Percentiles rank a stretch among this genome's conserved stretches.
phyloP scores from a whole-genome alignment of 345 rosid species.

The Populus deltoides region DNA sequence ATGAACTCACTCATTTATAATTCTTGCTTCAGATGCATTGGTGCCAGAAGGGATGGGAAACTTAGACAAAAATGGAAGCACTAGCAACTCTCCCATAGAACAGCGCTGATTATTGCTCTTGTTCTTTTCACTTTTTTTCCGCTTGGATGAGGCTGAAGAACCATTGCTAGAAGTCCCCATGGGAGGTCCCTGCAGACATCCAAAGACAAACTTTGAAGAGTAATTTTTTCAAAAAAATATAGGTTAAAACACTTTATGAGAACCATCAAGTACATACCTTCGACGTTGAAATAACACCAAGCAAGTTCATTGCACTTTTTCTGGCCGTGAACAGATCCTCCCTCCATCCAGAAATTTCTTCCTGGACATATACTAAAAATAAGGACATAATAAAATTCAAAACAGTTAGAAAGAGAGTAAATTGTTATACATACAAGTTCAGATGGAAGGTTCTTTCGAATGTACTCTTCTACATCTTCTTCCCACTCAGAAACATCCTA shows the following conservation, averaged over 20 bases:
- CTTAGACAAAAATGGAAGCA: conserved; percentile 82
- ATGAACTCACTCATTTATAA: conserved; percentile 53
- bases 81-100: conserved; percentile 77
- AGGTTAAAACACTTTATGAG: conserved; percentile 14
- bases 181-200: conserved; percentile 65
- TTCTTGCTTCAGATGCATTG: conserved; percentile 44
- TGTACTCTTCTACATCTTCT: conserved; percentile 84
- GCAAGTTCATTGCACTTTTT: conserved; percentile 82
- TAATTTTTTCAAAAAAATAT: conserved; percentile 4
- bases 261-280: conserved; percentile 43
- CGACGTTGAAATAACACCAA: conserved; percentile 76
- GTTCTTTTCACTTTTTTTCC: conserved; percentile 75
- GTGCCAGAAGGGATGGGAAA: conserved; percentile 55
- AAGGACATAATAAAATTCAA: not conserved
- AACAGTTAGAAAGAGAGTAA: conserved; percentile 11
- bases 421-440: conserved; percentile 55
- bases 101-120: conserved; percentile 42
- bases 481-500: conserved; percentile 87
- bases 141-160: conserved; percentile 55
- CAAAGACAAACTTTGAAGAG: conserved; percentile 13
- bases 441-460: conserved; percentile 78
- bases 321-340: conserved; percentile 83
- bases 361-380: conserved; percentile 38
- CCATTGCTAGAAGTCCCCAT: conserved; percentile 37
- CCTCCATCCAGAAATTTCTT: conserved; percentile 88